Evolutionary conservation across 495 filamentous ascomycete genomes (phyloP), one percentile per base, ranked within the genome.

Genomic region (Penicillium roqueforti): DNA sequence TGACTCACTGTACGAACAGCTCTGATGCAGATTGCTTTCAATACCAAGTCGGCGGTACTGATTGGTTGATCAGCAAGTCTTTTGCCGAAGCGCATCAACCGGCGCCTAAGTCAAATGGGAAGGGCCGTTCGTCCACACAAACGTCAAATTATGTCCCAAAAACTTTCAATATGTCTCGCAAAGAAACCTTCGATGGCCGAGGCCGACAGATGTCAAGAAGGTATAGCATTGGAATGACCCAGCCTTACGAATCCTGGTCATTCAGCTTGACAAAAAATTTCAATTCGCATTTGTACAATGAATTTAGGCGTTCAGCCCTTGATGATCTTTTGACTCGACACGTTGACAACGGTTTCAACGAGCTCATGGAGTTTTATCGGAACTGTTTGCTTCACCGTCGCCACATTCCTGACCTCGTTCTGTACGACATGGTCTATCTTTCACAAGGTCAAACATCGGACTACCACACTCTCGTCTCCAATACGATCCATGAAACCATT

Each of bases 201-300:
- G 40, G 39, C 20, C 39, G 18, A 43, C 34, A 39, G 22, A 4
- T 47, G 13, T 41, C 42, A 50, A 32, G 39, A 46, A 11, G 20
- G 13, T 42, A 48, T 48, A 19, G 28, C 44, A 46, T 11, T 36
- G 76, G 87, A 63, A 87, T 88, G 76, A 77, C 81, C 52, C 76
- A 82, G 51, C 78, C 89, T 13, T 91, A 90, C 69, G 75, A 84
- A 51, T 88, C 87, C 71, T 92, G 88, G 88, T 84, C 84, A n/a
- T 80, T 86, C 62, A 87, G 87, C 65, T 79, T 93, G 37, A 75
- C 83, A 53, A 75, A 80, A 56, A 84, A 86, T 65, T 93, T 93
- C 80, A 87, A 93, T 67, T 71, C 74, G 50, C 76, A 74, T 54
- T 87, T 95, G 80, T 95, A 95, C 75, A 70, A 81, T 64, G 87